Evolutionary conservation across 768 basidiomycete species (phyloP).

Genomic region (Mrakia gelida): DNA sequence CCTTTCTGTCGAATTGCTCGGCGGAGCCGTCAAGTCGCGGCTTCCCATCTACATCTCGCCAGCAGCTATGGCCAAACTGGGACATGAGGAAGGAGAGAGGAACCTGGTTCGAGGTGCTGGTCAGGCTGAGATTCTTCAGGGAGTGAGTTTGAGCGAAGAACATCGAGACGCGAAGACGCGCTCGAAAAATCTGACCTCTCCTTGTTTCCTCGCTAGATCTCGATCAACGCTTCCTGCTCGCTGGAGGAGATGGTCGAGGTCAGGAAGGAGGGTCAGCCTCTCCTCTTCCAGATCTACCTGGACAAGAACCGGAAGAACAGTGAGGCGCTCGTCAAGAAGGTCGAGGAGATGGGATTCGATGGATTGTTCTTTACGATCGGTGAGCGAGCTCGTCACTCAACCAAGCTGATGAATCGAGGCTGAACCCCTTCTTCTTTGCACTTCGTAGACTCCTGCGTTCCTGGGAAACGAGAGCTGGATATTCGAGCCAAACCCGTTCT

Average conservation of each 20-base stretch:
- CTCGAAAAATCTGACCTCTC: background rate
- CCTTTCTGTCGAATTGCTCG: background rate
- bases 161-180: background rate
- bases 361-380: constrained; percentile 31
- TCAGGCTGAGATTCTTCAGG: constrained; percentile 66
- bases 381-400: background rate
- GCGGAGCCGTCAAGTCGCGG: constrained; percentile 13
- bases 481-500: too few relatives aligned
- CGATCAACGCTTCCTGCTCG: constrained; percentile 45
- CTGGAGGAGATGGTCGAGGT: constrained; percentile 46
- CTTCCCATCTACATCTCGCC: constrained; percentile 80
- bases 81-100: constrained; percentile 78
- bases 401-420: too few relatives aligned
- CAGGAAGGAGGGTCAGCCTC: constrained; percentile 39
- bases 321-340: constrained; percentile 25
- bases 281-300: constrained; percentile 42
- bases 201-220: constrained; percentile 34
- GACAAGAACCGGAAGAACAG: constrained; percentile 18
- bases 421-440: too few relatives aligned
- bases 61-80: constrained; percentile 73
- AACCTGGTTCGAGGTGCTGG: constrained; percentile 70
- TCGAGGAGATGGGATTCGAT: constrained; percentile 22
- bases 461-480: constrained; percentile 15
- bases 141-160: constrained; percentile 42
- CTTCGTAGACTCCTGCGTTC: constrained; percentile 11